Base-by-base conservation (phyloP, 805 yeast genomes). In the Saccharomycopsis oosterbeekiorum region DNA sequence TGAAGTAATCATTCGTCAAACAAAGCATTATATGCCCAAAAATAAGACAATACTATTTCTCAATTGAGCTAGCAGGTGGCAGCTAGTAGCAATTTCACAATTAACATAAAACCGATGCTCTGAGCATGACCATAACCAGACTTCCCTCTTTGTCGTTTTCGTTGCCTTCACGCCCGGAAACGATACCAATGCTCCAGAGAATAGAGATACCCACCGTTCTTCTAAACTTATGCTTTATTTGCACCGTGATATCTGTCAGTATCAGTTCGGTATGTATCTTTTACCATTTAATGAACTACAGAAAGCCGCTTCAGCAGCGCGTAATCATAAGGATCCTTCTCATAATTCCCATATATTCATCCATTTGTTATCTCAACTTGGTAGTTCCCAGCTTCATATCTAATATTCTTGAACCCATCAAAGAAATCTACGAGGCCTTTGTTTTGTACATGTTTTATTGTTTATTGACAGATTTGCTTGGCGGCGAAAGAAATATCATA, bases 341-440 rank as follows among this genome's bases (percentile, higher is more conserved):
- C 55, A 82, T 93, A 65, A 86, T 92, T 0, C 97, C 97, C 0
- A 69, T 92, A 24, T 92, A 86, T 73, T 85, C 96, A 4, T 64
- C 85, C 0, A 78, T 90, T 11, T 87, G 96, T 69, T 87, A 81
- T 68, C 67, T 80, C 2, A 79, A 84, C 67, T 76, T 85, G 21
- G 74, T 76, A 17, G 74, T 77, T 70, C 82, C 77, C n/a, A 66
- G 66, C 4, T 26, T 41, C 11, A 64, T 75, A 37, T 83, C 78
- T 57, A 74, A 71, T 60, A 76, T 76, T 61, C 66, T 90, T 2
- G 94, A 88, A 66, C 96, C 97, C 0, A 68, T 88, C 0, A 77
- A 94, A 55, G 99, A 94, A 70, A 82, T 93, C 1, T 94, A 94
- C 72, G 99, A 94, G 72, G 97, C 98, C 0, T 89, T 94, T 73